Base-by-base conservation (phyloP, 192 early-diverging fungal species). In the Powellomyces hirtus region DNA sequence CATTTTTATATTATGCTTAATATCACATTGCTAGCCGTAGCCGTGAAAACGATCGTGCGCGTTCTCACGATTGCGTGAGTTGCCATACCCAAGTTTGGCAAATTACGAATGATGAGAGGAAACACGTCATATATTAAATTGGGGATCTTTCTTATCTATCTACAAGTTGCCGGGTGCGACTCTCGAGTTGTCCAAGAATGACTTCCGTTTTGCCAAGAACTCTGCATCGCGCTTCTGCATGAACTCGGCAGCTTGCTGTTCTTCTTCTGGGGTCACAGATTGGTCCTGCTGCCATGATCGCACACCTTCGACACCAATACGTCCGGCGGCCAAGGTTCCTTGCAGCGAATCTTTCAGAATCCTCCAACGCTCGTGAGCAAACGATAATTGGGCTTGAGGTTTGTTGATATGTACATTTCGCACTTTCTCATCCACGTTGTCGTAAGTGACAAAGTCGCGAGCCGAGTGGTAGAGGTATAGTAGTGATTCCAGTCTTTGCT, bases 391-490 rank as follows among this genome's bases (percentile, higher is more conserved):
- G 53, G 18, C 5, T 22, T 56, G 53, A 56, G 29, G 6, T 22
- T 16, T 29, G 53, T 22, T 56, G 40, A n/a, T n/a, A n/a, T 65
- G 63, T 20, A 67, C 3, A 20, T 71, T 30, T 0, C 40, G 49
- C 14, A 75, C 14, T 55, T 67, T 65, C 13, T 24, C 33, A 51
- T 77, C 75, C 38, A 77, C 7, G 49, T 77, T 77, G 10, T 55
- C 52, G 59, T 77, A 77, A 2, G 75, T 73, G 50, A 77, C 50
- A 63, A 77, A 77, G 50, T 72, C 26, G 1, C 35, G 14, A 16
- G 66, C 46, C 14, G 70, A 51, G 57, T 72, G 70, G 69, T 68
- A 77, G 24, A 77, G 70, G 40, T 77, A 66, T 59, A 73, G 8
- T 2, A 77, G 66, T 8, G 64, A 55, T 20, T 62, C 66, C 30